Percentiles rank a stretch among this genome's conserved stretches.
Conservation (phyloP, 768 basidiomycete species). For the Mycena albidolilacea region DNA sequence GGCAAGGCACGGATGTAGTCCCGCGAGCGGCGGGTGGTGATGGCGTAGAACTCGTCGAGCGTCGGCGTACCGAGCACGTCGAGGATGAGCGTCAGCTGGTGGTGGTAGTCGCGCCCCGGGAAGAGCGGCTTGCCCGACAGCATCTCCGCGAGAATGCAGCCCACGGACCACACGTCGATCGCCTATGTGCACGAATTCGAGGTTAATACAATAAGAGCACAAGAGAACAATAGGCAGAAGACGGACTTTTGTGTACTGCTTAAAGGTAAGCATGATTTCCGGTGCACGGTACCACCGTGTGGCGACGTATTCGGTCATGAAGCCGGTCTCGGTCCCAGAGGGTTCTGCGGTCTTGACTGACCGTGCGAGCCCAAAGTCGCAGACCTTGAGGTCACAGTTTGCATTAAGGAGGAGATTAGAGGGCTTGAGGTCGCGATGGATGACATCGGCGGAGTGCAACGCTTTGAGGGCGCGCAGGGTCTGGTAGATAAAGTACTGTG, state of each 20-base stretch:
- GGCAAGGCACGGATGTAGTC: slow-evolving; percentile 97
- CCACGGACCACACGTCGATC: slow-evolving; percentile 92
- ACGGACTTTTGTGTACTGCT: slow-evolving; percentile 88
- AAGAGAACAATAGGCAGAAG: slow-evolving; percentile 23
- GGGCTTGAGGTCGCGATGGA: slow-evolving; percentile 97
- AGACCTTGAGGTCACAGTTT: slow-evolving; percentile 95
- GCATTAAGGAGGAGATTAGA: slow-evolving; percentile 98
- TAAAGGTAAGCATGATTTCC: slow-evolving; percentile 99
- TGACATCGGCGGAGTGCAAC: slow-evolving; percentile 95
- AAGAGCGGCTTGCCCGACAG: slow-evolving; percentile 95
- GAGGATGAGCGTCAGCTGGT: slow-evolving; percentile 95
- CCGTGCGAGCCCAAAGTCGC: slow-evolving; percentile 96
- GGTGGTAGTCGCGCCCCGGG: slow-evolving; percentile 97
- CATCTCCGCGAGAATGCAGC: slow-evolving; percentile 96
- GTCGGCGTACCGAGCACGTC: slow-evolving; percentile 98
- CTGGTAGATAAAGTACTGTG: slow-evolving; percentile 94
- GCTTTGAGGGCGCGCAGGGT: slow-evolving; percentile 97
- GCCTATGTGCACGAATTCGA: slow-evolving; percentile 54
- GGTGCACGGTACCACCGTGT: slow-evolving; percentile 99
- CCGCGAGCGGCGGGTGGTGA: slow-evolving; percentile 91
- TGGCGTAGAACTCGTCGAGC: slow-evolving; percentile 97
- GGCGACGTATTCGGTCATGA: slow-evolving; percentile 98
- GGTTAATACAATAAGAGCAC: slow-evolving; percentile 17
- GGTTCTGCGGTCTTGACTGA: slow-evolving; percentile 90
- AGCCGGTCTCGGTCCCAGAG: slow-evolving; percentile 86